phyloP scores from a whole-genome alignment of 2,329 filamentous ascomycete genomes.

The Exophiala sideris region DNA sequence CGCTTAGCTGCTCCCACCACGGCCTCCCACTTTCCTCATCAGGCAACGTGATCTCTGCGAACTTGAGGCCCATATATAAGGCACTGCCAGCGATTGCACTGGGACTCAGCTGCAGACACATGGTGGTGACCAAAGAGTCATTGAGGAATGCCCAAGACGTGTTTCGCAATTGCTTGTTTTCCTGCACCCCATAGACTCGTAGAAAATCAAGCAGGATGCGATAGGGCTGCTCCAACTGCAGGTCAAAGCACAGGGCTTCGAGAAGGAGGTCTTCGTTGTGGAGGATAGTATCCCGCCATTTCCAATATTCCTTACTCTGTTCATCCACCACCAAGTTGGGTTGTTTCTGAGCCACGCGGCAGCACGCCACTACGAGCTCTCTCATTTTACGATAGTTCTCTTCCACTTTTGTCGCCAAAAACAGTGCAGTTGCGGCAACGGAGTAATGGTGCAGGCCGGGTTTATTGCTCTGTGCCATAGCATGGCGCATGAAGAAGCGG shows the following conservation, averaged over 20 bases:
- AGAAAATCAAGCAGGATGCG: constrained; percentile 78
- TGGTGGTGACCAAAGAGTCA: constrained; percentile 77
- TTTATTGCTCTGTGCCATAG: constrained; percentile 67
- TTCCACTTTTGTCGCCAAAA: constrained; percentile 94
- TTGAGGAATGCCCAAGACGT: constrained; percentile 92
- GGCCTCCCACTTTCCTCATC: constrained; percentile 71
- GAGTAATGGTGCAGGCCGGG: constrained; percentile 86
- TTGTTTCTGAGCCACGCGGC: constrained; percentile 93
- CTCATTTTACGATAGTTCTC: constrained; percentile 96
- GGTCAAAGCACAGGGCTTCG: constrained; percentile 87
- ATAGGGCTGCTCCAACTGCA: constrained; percentile 87
- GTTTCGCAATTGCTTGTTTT: constrained; percentile 79
- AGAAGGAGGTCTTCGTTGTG: constrained; percentile 90
- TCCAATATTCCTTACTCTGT: constrained; percentile 97
- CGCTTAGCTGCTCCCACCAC: constrained; percentile 82
- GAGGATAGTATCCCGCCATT: constrained; percentile 91
- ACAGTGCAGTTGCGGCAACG: constrained; percentile 85
- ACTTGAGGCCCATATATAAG: constrained; percentile 79
- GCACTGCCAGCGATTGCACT: constrained; percentile 79
- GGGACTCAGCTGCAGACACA: constrained; percentile 77
- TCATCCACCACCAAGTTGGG: constrained; percentile 86
- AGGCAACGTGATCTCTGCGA: constrained; percentile 67
- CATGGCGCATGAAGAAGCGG: constrained; percentile 88
- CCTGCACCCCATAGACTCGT: constrained; percentile 66
- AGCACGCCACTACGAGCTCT: constrained; percentile 88